These are phyloP conservation scores for Cyberlindnera subsufficiens DNA, from an alignment of 805 yeast species.

Conservation along the genomic window DNA sequence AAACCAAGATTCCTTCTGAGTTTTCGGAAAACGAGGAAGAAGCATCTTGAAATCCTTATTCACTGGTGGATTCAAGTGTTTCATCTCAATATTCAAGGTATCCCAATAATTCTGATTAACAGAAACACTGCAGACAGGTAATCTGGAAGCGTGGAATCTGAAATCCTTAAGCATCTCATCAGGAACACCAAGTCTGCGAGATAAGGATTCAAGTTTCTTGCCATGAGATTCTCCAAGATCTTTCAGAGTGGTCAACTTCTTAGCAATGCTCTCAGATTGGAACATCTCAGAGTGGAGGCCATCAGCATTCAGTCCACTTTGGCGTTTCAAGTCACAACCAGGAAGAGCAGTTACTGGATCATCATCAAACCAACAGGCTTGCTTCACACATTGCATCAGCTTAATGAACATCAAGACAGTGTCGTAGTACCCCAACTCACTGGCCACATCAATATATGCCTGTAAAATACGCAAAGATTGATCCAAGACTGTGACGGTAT, in stretches of 20 bases:
- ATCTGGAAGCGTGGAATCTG: constrained; percentile 41
- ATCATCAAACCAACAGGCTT: constrained; percentile 81
- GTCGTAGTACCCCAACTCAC: constrained; percentile 70
- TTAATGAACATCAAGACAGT: constrained; percentile 58
- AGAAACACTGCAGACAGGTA: constrained; percentile 55
- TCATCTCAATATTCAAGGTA: constrained; percentile 37
- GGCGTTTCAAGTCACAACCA: constrained; percentile 19
- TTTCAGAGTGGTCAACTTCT: constrained; percentile 2
- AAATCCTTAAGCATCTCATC: constrained; percentile 43
- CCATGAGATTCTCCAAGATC: constrained; percentile 29
- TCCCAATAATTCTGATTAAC: constrained; percentile 33
- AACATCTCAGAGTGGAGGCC: constrained; percentile 15
- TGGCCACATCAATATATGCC: constrained; percentile 84
- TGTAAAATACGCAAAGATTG: constrained; percentile 92
- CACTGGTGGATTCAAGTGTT: constrained; percentile 42
- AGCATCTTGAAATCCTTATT: constrained; percentile 61
- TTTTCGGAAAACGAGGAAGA: constrained; percentile 80
- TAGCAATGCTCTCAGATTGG: not conserved
- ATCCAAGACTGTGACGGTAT: constrained; percentile 87
- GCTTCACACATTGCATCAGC: constrained; percentile 84
- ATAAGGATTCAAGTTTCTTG: constrained; percentile 27
- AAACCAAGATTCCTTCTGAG: constrained; percentile 94
- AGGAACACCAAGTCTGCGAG: constrained; percentile 32
- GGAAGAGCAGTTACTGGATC: constrained; percentile 45
- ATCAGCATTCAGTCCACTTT: constrained; percentile 12